Base-by-base conservation (phyloP, 2,329 filamentous ascomycete genomes). In the Cercospora brassicicola region DNA sequence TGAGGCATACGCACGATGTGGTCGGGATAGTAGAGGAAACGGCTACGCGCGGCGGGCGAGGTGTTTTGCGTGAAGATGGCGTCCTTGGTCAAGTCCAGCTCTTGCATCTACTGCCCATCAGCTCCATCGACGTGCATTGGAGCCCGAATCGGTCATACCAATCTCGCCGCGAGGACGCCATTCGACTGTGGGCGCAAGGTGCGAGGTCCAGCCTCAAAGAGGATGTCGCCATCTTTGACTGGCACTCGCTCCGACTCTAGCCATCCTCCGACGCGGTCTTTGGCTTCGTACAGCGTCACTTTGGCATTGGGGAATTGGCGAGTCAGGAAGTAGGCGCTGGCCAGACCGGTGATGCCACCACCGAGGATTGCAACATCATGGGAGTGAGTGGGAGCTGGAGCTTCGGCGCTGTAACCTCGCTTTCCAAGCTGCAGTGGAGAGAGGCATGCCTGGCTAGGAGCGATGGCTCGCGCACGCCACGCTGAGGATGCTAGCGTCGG, bases 1-100 rank as follows among this genome's bases (percentile, higher is more conserved):
- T 80, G 80, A 7, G 89, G 88, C 75, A 91, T 79, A 26, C 84
- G 83, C 63, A 93, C 90, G 31, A 95, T 86, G 75, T 89, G 91
- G 77, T 97, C 91, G 1, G 92, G 92, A 76, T 96, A 96, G 84
- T 95, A 97, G 68, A 98, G 83, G 79, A 90, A 97, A 69, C 93
- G 90, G 76, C 90, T 90, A 64, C 78, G 79, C 9, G 88, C 83
- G 63, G 84, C 84, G 62, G 85, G 81, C 4, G 85, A 83, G 31
- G 77, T 77, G 51, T 81, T 85, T 4, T 79, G 79, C 56, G 84
- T 88, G 74, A 81, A 82, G 62, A 89, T 78, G 33, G 92, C 77
- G 67, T 90, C 81, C 64, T 87, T 78, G 57, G 82, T 73, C 45
- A 93, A 76, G 23, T 82, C 83, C 39, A 92, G 79, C 39, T 87